Evolutionary conservation across 202 grass and related monocot genomes (phyloP), one percentile per base, ranked within the genome.

Genomic region (Cymbopogon flexuosus): DNA sequence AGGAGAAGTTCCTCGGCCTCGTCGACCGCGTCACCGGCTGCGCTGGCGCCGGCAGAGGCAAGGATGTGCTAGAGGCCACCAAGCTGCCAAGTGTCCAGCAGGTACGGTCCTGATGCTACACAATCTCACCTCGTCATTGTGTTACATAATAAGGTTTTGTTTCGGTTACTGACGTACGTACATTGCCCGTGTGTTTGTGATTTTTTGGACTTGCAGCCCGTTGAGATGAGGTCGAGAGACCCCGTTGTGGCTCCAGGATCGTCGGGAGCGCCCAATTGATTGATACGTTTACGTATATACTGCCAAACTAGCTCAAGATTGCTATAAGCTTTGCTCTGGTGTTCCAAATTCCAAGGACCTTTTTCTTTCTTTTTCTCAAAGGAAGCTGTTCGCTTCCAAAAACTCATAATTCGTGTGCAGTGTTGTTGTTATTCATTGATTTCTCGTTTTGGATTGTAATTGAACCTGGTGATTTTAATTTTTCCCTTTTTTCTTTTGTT

Each of bases 71-170:
- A 13, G 82, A 77, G 60, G 13, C 77, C 5, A 10, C 70, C 27
- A 88, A 81, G 77, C 1, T 56, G 34, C 31, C 86, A 8, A 30
- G 35, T 31, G 18, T 71, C 60, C 81, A 81, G 76, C 77, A 81
- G 76, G 76, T n/a, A n/a, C n/a, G n/a, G n/a, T n/a, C n/a, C n/a
- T n/a, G n/a, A n/a, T n/a, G n/a, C n/a, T n/a, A n/a, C n/a, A n/a
- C n/a, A n/a, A n/a, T n/a, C n/a, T n/a, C n/a, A n/a, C n/a, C n/a
- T n/a, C n/a, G n/a, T n/a, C n/a, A n/a, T n/a, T n/a, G n/a, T n/a
- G n/a, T n/a, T n/a, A n/a, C n/a, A n/a, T n/a, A n/a, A 40, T 10
- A 40, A 40, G 37, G 37, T 39, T 39, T 41, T 45, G 42, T 14
- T 49, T 19, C 1, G 14, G 3, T 35, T 21, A 14, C 13, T 22